These are phyloP conservation scores for Coelastrella sp. DNA, from an alignment of 139 green algal genomes.

Conservation along the genomic window DNA sequence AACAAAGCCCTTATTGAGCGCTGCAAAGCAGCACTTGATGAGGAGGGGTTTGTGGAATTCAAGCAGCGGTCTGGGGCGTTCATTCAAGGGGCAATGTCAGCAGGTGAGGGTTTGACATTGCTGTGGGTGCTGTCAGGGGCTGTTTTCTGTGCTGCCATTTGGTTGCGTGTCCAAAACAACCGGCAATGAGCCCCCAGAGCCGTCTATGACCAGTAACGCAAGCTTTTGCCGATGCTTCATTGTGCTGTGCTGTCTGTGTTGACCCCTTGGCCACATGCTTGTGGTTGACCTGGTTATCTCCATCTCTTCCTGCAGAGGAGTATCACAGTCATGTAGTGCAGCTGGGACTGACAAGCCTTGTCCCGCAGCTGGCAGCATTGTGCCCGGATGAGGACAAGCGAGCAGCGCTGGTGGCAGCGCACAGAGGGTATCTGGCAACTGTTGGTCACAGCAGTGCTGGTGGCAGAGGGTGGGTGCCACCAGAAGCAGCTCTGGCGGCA, in stretches of 20 bases:
- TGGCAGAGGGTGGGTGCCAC: conserved; percentile 72
- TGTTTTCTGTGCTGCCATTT: no score
- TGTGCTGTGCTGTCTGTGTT: no score
- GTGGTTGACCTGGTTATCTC: no score
- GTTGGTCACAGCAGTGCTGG: not conserved
- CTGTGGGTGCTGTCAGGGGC: not conserved
- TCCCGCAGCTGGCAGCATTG: conserved; percentile 77
- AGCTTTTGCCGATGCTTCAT: no score
- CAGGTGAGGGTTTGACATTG: not conserved
- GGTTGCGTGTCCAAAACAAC: no score
- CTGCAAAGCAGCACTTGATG: conserved; percentile 64
- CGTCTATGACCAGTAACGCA: no score
- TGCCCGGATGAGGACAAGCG: conserved; percentile 66
- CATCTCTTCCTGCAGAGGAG: not conserved
- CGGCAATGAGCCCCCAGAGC: no score
- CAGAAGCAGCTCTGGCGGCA: conserved; percentile 72
- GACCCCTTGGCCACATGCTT: no score
- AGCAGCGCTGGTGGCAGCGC: conserved; percentile 66
- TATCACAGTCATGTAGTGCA: conserved; percentile 42
- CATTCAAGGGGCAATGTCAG: conserved; percentile 21
- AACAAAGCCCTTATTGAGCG: conserved; percentile 78
- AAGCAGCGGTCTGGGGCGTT: conserved; percentile 52
- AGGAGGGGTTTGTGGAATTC: conserved; percentile 67
- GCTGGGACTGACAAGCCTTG: conserved; percentile 69
- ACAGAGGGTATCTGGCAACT: conserved; percentile 57